Evolutionary conservation across 1,284 basidiomycete species (phyloP).

Genomic region (Moesziomyces aphidis): DNA sequence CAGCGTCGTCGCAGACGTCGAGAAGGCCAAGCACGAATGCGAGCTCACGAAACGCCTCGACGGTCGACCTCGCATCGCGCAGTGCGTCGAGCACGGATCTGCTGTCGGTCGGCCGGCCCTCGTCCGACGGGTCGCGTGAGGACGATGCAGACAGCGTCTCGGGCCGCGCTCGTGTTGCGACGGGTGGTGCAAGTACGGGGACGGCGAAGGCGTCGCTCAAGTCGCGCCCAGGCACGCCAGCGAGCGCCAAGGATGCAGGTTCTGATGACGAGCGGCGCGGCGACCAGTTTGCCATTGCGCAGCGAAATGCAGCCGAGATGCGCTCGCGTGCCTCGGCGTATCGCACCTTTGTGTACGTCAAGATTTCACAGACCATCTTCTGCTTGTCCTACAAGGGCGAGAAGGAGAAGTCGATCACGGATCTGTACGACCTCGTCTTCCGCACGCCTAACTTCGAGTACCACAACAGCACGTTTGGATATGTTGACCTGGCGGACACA

Average conservation of each 20-base stretch:
- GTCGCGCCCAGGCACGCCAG: conserved; percentile 27
- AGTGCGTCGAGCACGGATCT: conserved; percentile 17
- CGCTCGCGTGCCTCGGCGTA: conserved; percentile 69
- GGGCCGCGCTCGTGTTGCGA: conserved; percentile 8
- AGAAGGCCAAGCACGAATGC: conserved; percentile 9
- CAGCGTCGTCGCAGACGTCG: conserved; percentile 8
- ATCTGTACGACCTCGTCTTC: conserved; percentile 72
- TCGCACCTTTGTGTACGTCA: conserved; percentile 82
- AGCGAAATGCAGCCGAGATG: conserved; percentile 68
- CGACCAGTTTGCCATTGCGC: conserved; percentile 51
- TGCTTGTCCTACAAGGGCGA: conserved; percentile 71
- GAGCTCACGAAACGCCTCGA: conserved; percentile 20
- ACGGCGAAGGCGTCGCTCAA: conserved; percentile 18
- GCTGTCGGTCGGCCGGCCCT: conserved; percentile 13
- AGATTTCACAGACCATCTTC: conserved; percentile 76
- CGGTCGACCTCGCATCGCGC: conserved; percentile 1
- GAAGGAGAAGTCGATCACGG: conserved; percentile 70
- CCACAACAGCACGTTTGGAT: conserved; percentile 85
- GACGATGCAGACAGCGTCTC: conserved; percentile 20
- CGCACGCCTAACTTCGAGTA: conserved; percentile 76
- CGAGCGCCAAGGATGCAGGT: conserved; percentile 11
- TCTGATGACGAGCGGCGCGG: conserved; percentile 21
- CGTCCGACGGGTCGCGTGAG: conserved; percentile 33
- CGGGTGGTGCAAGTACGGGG: not conserved
- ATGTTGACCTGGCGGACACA: conserved; percentile 60